These are phyloP conservation scores for Saxophila tyrrhenica DNA, from an alignment of 495 filamentous ascomycete genomes.

Conservation along the genomic window DNA sequence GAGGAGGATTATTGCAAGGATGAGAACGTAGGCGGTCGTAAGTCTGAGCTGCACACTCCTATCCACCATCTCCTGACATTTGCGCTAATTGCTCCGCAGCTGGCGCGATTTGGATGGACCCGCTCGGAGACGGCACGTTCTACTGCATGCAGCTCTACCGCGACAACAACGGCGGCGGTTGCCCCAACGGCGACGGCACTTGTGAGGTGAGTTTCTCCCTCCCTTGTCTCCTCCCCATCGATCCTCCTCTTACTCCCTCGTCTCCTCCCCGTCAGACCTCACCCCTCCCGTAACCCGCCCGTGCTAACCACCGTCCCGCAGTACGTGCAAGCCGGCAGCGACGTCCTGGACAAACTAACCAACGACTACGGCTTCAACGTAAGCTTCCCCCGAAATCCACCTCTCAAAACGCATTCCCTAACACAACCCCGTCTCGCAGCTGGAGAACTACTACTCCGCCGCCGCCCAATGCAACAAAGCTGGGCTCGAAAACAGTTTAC, in stretches of 20 bases:
- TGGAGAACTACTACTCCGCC: not conserved
- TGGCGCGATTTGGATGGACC: not conserved
- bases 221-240: too few relatives aligned
- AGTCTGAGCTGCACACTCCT: too few relatives aligned
- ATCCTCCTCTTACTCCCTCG: too few relatives aligned
- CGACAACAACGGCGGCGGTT: not conserved
- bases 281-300: not conserved
- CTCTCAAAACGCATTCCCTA: too few relatives aligned
- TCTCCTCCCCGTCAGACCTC: too few relatives aligned
- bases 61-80: not conserved
- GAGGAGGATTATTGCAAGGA: too few relatives aligned
- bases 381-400: too few relatives aligned
- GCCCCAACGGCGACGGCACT: too few relatives aligned
- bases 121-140: not conserved
- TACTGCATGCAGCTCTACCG: not conserved
- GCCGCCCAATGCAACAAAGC: not conserved
- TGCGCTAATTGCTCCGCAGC: not conserved
- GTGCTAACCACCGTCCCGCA: not conserved
- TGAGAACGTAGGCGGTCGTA: too few relatives aligned
- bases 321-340: not conserved
- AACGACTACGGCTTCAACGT: not conserved
- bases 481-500: not conserved
- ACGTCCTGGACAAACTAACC: not conserved
- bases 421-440: too few relatives aligned
- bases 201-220: too few relatives aligned